Evolutionary conservation across 257 asterid species (phyloP).

Genomic region (Apocynum venetum): DNA sequence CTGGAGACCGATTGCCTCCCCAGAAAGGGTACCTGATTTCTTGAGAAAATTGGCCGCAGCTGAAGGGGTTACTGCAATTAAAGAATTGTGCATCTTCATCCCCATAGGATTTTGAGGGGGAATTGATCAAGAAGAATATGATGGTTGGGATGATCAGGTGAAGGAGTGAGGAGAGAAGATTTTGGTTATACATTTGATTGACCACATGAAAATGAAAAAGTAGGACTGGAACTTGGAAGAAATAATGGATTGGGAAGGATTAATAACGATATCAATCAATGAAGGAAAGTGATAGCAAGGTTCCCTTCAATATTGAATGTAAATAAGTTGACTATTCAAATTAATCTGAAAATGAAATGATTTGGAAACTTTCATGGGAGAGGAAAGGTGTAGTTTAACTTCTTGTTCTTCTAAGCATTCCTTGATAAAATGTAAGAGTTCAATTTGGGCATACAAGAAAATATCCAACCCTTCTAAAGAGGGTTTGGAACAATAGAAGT

Average conservation of each 20-base stretch:
- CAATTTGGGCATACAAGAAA: not conserved
- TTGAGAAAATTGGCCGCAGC: not conserved
- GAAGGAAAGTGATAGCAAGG: not conserved
- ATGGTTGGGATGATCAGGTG: not conserved
- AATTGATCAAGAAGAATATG: not conserved
- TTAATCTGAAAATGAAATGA: not conserved
- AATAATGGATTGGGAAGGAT: not conserved
- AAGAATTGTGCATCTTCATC: not conserved
- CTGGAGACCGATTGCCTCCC: constrained; percentile 6
- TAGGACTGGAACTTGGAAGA: not conserved
- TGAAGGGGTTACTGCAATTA: not conserved
- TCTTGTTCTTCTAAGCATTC: not conserved
- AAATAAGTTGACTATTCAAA: constrained; percentile 3
- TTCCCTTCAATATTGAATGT: not conserved
- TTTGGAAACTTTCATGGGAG: not conserved
- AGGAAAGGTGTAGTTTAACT: not conserved
- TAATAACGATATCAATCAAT: not conserved
- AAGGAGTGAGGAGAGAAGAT: not conserved
- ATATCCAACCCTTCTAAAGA: not conserved
- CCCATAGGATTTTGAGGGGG: not conserved
- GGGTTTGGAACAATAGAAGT: not conserved
- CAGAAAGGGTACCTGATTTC: not conserved
- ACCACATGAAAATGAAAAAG: not conserved
- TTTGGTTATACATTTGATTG: not conserved
- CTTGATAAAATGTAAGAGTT: not conserved